These are phyloP conservation scores for Magnolia kwangsiensis DNA, from an alignment of 164 flowering plant species.

Conservation along the genomic window DNA sequence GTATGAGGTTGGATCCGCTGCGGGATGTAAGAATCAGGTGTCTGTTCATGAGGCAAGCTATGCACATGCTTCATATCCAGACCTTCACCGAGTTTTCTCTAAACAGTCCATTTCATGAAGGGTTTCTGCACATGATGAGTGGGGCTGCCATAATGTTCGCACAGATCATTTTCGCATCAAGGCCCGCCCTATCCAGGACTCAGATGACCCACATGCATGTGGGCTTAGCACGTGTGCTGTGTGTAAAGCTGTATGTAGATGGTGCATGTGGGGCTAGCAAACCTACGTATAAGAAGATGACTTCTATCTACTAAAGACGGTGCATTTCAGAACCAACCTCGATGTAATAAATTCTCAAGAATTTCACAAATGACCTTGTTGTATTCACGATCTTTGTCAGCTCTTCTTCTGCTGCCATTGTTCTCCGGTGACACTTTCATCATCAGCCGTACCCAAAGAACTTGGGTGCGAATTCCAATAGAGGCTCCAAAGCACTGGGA, in stretches of 20 bases:
- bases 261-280: not conserved
- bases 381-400: not conserved
- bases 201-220: not conserved
- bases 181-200: not conserved
- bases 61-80: not conserved
- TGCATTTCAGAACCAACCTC: not conserved
- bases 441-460: constrained; percentile 43
- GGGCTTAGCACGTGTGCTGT: not conserved
- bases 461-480: constrained; percentile 43
- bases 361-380: not conserved
- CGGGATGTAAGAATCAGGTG: not conserved
- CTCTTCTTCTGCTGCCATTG: not conserved
- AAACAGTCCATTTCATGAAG: not conserved
- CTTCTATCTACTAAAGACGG: not conserved
- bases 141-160: not conserved
- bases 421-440: not conserved
- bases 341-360: not conserved
- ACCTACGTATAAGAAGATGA: not conserved
- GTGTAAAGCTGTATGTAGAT: not conserved
- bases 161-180: not conserved
- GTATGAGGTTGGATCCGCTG: not conserved
- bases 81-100: not conserved
- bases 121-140: not conserved
- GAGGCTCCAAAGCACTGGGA: constrained; percentile 67
- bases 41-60: not conserved